Conservation (phyloP, 2,329 filamentous ascomycete species). For the Chrysoporthe puriensis region DNA sequence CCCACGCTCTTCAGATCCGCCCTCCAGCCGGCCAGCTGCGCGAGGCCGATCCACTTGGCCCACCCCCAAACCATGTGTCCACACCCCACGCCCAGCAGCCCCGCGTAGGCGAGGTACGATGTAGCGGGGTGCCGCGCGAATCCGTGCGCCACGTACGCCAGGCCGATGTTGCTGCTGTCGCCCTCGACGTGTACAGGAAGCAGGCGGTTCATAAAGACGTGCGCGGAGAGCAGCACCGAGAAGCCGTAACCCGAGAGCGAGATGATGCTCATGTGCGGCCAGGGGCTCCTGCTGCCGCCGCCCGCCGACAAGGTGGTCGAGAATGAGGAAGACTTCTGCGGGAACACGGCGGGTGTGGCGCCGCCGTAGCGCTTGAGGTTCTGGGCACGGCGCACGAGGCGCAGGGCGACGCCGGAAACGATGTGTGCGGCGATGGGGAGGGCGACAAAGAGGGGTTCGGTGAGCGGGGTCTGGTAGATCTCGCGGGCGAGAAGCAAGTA, state of each 20-base stretch:
- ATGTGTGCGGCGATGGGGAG: slow-evolving; percentile 78
- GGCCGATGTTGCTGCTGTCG: slow-evolving; percentile 81
- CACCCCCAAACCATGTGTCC: slow-evolving; percentile 85
- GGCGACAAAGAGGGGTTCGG: slow-evolving; percentile 79
- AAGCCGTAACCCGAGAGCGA: slow-evolving; percentile 75
- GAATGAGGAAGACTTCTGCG: slow-evolving; percentile 38
- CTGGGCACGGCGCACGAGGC: slow-evolving; percentile 73
- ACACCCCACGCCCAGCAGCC: slow-evolving; percentile 68
- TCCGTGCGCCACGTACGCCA: slow-evolving; percentile 83
- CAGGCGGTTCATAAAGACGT: slow-evolving; percentile 75
- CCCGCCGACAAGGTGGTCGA: slow-evolving; percentile 39
- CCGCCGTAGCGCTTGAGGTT: slow-evolving; percentile 77
- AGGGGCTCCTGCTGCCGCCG: slow-evolving; percentile 42
- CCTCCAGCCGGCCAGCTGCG: slow-evolving; percentile 59
- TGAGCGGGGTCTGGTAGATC: slow-evolving; percentile 82
- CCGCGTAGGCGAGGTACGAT: slow-evolving; percentile 70
- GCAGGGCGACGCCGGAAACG: slow-evolving; percentile 74
- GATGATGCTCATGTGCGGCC: slow-evolving; percentile 74
- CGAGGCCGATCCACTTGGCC: slow-evolving; percentile 76
- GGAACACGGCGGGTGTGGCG: slow-evolving; percentile 58
- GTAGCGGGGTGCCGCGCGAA: slow-evolving; percentile 72
- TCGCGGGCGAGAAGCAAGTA: slow-evolving; percentile 91
- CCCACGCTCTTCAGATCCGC: slow-evolving; percentile 36
- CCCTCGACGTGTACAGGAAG: slow-evolving; percentile 79
- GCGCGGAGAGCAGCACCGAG: slow-evolving; percentile 66